Base-by-base conservation (phyloP, 805 yeast species). In the Dipodascopsis tothii region DNA sequence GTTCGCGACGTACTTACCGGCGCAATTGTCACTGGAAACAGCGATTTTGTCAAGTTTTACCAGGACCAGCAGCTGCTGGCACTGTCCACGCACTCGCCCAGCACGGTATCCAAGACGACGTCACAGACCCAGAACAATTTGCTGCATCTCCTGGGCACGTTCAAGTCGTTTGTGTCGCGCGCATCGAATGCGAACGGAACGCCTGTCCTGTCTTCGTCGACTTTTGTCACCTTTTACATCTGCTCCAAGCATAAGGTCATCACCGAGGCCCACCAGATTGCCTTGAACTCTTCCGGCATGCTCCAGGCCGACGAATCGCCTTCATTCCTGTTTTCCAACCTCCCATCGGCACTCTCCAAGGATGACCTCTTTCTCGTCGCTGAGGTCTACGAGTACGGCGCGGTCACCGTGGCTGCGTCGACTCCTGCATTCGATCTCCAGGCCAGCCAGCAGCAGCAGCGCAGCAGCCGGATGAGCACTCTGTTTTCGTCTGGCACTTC, bases 311-410 rank as follows among this genome's bases (percentile, higher is more conserved):
- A 25, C 11, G 30, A 14, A 9, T 25, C 30, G 11, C 14, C 30
- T 25, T 25, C 30, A 9, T 84, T 82, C 64, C 64, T 86, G 41
- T 86, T 85, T 61, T 73, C 78, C 56, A 81, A 85, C 55, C 73
- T 86, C 37, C 88, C 94, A 1, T 68, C 81, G 11, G 46, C 50
- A 3, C 74, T 78, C 33, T 77, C 74, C 42, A 71, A 71, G 50
- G 75, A 78, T 36, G 77, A 82, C 53, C 76, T 84, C 30, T 86
- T 80, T 56, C 68, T 86, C 51, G 94, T 81, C 32, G 90, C 85
- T 0, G 73, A 81, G 3, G 65, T 86, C 44, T 80, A 83, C 4
- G 95, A 86, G 45, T 38, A 14, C 30, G 11, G 30, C 30, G 30
- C 11, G 14, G 30, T 25, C 30, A 9, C 30, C 14, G 30, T 25